Evolutionary conservation across 805 yeast genomes (phyloP), one percentile per base, ranked within the genome.

Genomic region (Citeromyces nyonsensis): DNA sequence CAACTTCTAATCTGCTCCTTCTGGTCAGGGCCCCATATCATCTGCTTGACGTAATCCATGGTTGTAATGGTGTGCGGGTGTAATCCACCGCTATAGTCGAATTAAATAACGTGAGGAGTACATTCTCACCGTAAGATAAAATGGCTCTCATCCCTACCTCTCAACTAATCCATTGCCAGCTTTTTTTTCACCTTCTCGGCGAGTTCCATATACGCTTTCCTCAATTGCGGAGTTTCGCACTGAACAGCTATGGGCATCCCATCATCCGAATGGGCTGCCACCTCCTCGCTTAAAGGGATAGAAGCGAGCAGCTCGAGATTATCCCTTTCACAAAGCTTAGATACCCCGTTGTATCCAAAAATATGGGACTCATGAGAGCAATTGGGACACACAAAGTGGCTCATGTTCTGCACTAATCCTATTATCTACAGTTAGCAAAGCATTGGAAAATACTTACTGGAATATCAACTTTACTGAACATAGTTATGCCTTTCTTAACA

Each of bases 1-100:
- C 94, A 81, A 42, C 73, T 78, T 35, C 91, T 32, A 52, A 65
- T 75, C 45, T 79, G 94, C 45, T 83, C 97, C 46, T 78, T 77
- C 28, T 96, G 95, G 48, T 86, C 95, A 0, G 97, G 96, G 1
- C 98, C 98, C 79, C 93, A 88, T 26, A 88, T 76, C 4, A 86
- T 81, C 49, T 77, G 75, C 57, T 83, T 86, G 24, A 88, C 52
- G 50, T 64, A 78, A 48, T 88, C 84, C 97, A 88, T 88, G 9
- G 2, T 29, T 18, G 22, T 18, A 18, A 18, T 18, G 22, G 22
- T 18, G 22, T 18, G 22, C 6, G 22, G 22, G 7, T 18, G 22
- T 18, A n/a, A n/a, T n/a, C n/a, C n/a, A n/a, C n/a, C n/a, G n/a
- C n/a, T n/a, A n/a, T n/a, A n/a, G n/a, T n/a, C n/a, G n/a, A n/a